Evolutionary conservation across 192 early-diverging fungal species (phyloP).

Genomic region (Linnemannia hyalina): DNA sequence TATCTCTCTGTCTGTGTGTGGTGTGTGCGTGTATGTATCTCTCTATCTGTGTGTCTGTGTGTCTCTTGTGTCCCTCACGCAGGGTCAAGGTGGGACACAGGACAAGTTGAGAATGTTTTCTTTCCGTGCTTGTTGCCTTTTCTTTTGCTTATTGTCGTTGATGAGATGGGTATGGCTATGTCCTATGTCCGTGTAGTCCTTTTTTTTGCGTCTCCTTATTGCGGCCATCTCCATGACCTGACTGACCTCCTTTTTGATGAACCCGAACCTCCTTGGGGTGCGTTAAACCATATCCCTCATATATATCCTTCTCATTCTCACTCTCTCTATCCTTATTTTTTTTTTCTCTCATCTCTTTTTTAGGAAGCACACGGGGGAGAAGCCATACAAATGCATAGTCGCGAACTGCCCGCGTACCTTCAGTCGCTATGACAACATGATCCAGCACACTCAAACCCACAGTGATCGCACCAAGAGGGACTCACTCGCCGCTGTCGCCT

Average conservation of each 20-base stretch:
- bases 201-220: background rate
- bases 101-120: background rate
- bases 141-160: background rate
- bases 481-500: constrained; percentile 22
- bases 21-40: background rate
- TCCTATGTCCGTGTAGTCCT: background rate
- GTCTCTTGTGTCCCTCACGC: constrained; percentile 5
- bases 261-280: background rate
- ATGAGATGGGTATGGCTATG: background rate
- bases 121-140: constrained; percentile 5
- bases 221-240: background rate
- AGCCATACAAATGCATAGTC: constrained; percentile 73
- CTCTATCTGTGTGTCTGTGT: background rate
- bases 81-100: background rate
- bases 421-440: constrained; percentile 82
- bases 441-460: constrained; percentile 78
- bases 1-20: background rate
- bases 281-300: background rate
- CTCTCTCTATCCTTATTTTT: background rate
- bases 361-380: constrained; percentile 61
- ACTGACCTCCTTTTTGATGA: background rate
- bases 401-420: constrained; percentile 70
- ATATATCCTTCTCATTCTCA: background rate
- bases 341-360: background rate
- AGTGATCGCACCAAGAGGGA: constrained; percentile 47